Evolutionary conservation across 768 basidiomycete genomes (phyloP).

Genomic region (Podaxis sp.): DNA sequence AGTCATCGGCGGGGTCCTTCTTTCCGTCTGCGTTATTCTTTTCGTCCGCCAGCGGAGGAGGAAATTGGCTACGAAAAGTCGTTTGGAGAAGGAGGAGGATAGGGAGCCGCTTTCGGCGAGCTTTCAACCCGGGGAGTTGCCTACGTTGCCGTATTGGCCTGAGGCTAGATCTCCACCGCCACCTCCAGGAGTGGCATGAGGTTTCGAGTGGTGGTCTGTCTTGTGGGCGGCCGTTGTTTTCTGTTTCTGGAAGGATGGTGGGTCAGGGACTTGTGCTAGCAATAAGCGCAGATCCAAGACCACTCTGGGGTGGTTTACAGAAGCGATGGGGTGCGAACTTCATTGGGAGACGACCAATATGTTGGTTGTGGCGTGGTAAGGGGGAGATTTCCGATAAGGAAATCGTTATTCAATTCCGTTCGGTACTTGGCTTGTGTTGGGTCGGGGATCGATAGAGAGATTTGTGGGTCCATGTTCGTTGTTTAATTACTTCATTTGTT

Average conservation of each 20-base stretch:
- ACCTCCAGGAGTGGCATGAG: slow-evolving; percentile 5
- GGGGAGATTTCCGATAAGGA: background rate
- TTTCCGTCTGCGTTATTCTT: background rate
- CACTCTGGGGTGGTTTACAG: background rate
- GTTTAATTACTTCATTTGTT: background rate
- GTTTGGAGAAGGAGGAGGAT: background rate
- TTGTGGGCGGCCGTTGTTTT: background rate
- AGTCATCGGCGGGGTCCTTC: slow-evolving; percentile 1
- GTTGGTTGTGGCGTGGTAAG: background rate
- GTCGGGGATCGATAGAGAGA: background rate
- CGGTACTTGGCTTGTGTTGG: background rate
- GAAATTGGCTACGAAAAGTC: background rate
- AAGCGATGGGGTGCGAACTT: background rate
- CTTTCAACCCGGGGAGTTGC: slow-evolving; percentile 14
- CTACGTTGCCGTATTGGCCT: slow-evolving; percentile 10
- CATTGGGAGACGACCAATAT: background rate
- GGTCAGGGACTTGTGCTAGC: background rate
- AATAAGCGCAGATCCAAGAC: no score
- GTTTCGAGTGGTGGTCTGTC: background rate
- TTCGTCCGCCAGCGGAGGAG: background rate
- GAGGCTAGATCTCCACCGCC: background rate
- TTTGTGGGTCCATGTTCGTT: background rate
- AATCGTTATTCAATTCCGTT: background rate
- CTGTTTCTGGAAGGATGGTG: background rate
- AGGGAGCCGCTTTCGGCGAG: slow-evolving; percentile 11